Evolutionary conservation across 495 filamentous ascomycete species (phyloP), one percentile per base, ranked within the genome.

Genomic region (Aspergillus conjunctus): DNA sequence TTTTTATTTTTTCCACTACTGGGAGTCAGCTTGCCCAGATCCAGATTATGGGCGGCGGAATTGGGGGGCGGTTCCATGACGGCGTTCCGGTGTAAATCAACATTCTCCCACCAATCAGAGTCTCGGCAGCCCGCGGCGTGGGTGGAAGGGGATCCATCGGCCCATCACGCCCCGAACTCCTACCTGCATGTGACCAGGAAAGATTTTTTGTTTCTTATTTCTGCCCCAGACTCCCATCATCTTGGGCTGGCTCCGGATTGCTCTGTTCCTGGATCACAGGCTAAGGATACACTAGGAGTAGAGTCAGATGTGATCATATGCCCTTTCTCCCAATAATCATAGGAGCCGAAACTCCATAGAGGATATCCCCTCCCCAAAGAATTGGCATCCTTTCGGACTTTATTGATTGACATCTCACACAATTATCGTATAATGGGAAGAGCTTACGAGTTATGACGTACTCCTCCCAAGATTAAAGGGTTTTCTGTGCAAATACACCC

Each of bases 41-140:
- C 49, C 54, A 59, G 51, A 55, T 21, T 18, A 58, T 63, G 63
- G 63, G 62, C 64, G 59, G 59, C 48, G 52, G 54, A 58, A 56
- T 58, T 26, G 51, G 58, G 51, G n/a, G 61, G 64, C 51, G 69
- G 73, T 57, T 59, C 64, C 53, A 68, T 71, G 64, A 73, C 68
- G 67, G 67, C 39, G 50, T 63, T 64, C 55, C 62, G 50, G 61
- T 50, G 57, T 54, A 60, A 56, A 57, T 65, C 55, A 46, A 59
- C 26, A 60, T 67, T 69, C 59, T 69, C 70, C 72, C 75, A 73
- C 72, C 75, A 76, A 76, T 77, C 34, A 67, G n/a, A 18, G 3
- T 1, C 64, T 73, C 68, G 68, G 69, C 58, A 67, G 63, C 41
- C 10, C 53, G 57, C 59, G 51, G 50, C 18, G 32, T 56, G 48